Conservation (phyloP, 768 basidiomycete species). For the Cyathus striatus region DNA sequence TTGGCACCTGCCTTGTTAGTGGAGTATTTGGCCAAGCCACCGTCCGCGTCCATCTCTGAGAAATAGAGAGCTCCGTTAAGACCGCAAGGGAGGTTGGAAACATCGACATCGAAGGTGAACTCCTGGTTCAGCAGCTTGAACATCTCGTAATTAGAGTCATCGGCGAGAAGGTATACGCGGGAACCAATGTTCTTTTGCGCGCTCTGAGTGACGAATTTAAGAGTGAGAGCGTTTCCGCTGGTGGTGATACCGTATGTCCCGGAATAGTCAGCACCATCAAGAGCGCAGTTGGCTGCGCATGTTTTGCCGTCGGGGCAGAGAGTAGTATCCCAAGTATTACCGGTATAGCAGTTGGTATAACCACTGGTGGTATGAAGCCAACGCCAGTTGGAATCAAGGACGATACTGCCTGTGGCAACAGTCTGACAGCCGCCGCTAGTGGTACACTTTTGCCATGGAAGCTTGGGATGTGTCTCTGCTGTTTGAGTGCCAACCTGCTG, state of each 20-base stretch:
- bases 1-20: slow-evolving; percentile 46
- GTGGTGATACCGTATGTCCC: slow-evolving; percentile 41
- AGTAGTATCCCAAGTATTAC: slow-evolving; percentile 40
- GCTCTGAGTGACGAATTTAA: slow-evolving; percentile 35
- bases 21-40: slow-evolving; percentile 35
- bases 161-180: slow-evolving; percentile 37
- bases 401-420: slow-evolving; percentile 20
- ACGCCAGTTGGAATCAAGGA: slow-evolving; percentile 45
- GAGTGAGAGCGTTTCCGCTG: slow-evolving; percentile 29
- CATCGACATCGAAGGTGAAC: slow-evolving; percentile 50
- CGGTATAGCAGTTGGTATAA: slow-evolving; percentile 37
- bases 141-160: slow-evolving; percentile 29
- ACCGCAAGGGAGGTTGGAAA: slow-evolving; percentile 42
- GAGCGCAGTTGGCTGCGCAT: slow-evolving; percentile 31
- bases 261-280: slow-evolving; percentile 34
- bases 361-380: slow-evolving; percentile 29
- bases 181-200: slow-evolving; percentile 24
- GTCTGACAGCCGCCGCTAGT: slow-evolving; percentile 27
- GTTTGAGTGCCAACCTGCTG: slow-evolving; percentile 42
- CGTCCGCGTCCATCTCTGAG: slow-evolving; percentile 43
- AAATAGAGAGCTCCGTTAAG: slow-evolving; percentile 23
- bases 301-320: slow-evolving; percentile 37
- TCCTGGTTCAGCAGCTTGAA: slow-evolving; percentile 40
- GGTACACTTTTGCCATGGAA: slow-evolving; percentile 36
- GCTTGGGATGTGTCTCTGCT: slow-evolving; percentile 37